A percentile compares a stretch with the other conserved stretches of the same genome.
phyloP scores from a whole-genome alignment of 2,329 filamentous ascomycete genomes.

The Salinomyces thailandicus region DNA sequence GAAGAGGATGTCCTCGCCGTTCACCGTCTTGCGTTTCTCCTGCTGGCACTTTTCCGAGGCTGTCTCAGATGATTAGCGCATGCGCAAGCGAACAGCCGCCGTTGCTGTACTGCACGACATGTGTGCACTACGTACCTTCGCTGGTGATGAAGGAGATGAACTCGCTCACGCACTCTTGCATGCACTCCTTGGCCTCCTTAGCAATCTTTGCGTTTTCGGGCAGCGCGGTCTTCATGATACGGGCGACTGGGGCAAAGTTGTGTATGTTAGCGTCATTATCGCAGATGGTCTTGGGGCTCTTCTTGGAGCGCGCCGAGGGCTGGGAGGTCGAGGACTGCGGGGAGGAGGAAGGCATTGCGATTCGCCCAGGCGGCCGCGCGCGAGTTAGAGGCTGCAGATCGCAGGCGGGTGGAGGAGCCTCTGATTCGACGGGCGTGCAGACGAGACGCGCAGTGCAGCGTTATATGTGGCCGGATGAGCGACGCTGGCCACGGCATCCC shows the following conservation, averaged over 20 bases:
- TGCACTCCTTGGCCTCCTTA: slow-evolving; percentile 98
- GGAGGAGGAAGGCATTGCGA: slow-evolving; percentile 36
- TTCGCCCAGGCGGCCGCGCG: slow-evolving; percentile 24
- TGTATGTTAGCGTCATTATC: slow-evolving; percentile 82
- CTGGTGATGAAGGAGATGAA: slow-evolving; percentile 99
- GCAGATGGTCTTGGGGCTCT: slow-evolving; percentile 23
- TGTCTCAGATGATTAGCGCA: slow-evolving; percentile 31
- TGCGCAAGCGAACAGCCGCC: slow-evolving; percentile 7
- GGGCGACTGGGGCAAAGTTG: slow-evolving; percentile 89
- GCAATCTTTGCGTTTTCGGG: slow-evolving; percentile 94
- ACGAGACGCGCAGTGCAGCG: slow-evolving; percentile 37
- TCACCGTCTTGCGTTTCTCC: slow-evolving; percentile 98
- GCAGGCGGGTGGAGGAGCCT: slow-evolving; percentile 23
- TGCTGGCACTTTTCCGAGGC: slow-evolving; percentile 99
- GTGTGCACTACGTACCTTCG: slow-evolving; percentile 72
- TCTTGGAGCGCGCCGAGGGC: slow-evolving; percentile 18
- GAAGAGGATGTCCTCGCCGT: slow-evolving; percentile 96
- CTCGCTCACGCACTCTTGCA: slow-evolving; percentile 99
- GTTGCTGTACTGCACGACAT: slow-evolving; percentile 8
- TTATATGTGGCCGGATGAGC: slow-evolving; percentile 27
- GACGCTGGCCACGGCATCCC: slow-evolving; percentile 19
- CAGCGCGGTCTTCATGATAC: slow-evolving; percentile 96
- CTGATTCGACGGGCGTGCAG: slow-evolving; percentile 40
- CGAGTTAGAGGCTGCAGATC: slow-evolving; percentile 24
- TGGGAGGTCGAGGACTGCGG: slow-evolving; percentile 21